Evolutionary conservation across 208 protist genomes (phyloP), one percentile per base, ranked within the genome.

Genomic region (Vickermania spadyakhi): DNA sequence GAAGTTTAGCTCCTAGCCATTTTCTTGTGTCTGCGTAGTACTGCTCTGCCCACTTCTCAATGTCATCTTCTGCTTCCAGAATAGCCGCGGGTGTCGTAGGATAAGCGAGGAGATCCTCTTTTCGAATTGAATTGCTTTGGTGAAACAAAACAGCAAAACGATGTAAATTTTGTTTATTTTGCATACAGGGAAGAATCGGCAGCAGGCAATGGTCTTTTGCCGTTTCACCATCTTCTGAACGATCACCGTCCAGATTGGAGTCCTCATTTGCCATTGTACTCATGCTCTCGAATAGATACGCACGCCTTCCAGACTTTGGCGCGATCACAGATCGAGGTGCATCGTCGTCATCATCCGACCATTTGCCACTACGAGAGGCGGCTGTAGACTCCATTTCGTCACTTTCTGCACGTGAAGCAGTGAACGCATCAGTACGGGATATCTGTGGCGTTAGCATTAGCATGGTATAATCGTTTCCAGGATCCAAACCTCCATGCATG

Each of bases 121-220:
- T 71, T 45, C 74, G 61, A 30, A 87, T 29, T 7, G 75, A 71
- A 66, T 83, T 94, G 23, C 51, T 56, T 14, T 72, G n/a, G 58
- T 80, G 69, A 63, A 82, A 88, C 56, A 89, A 64, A 3, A 94
- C 25, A 7, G 87, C 84, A 60, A 94, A 89, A 36, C 76, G 74
- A 21, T 66, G 3, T 22, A 23, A n/a, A 53, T 74, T 78, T 11
- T 42, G 42, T 2, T 2, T 11, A 18, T 26, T 81, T 51, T 77
- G 73, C 1, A 41, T 51, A 29, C 57, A 62, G 2, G 68, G 70
- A 13, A 85, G 57, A 11, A 64, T 69, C 3, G 85, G 79, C 7
- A 87, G 70, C 26, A 85, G 64, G 26, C 51, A 83, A 5, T 28
- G 60, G 60, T 1, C 54, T 49, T 42, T 68, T 66, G 56, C 63